These are phyloP conservation scores for Phytophthora multivora DNA, from an alignment of 352 stramenopile species.

Conservation along the genomic window DNA sequence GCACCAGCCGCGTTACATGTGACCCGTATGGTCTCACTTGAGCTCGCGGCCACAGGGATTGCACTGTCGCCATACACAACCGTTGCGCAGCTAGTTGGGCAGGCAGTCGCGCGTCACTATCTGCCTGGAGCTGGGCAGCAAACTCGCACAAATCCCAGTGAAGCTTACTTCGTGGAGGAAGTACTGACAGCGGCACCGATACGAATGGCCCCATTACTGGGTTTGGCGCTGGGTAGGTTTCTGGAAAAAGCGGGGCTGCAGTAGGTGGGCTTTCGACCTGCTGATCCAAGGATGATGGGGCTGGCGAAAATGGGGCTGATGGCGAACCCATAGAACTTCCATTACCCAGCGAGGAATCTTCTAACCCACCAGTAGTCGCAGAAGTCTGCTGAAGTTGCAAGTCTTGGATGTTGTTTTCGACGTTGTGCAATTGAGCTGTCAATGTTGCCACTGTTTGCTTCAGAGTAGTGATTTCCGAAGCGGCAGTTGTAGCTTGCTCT, in stretches of 20 bases:
- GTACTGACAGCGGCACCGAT: slow-evolving; percentile 81
- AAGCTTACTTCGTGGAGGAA: slow-evolving; percentile 83
- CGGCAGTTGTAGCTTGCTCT: slow-evolving; percentile 35
- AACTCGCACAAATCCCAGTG: slow-evolving; percentile 91
- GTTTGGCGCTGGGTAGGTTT: slow-evolving; percentile 50
- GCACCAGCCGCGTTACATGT: slow-evolving; percentile 94
- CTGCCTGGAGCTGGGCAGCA: slow-evolving; percentile 74
- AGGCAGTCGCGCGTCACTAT: slow-evolving; percentile 67
- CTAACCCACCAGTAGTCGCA: slow-evolving; percentile 18
- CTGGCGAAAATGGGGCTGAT: slow-evolving; percentile 38
- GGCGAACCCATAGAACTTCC: slow-evolving; percentile 36
- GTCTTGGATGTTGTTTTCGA: slow-evolving; percentile 51
- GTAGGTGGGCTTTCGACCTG: slow-evolving; percentile 26
- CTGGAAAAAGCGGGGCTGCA: slow-evolving; percentile 34
- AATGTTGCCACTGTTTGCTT: slow-evolving; percentile 55
- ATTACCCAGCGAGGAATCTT: slow-evolving; percentile 31
- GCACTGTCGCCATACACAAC: slow-evolving; percentile 81
- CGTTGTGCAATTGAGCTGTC: slow-evolving; percentile 43
- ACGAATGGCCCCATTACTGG: slow-evolving; percentile 80
- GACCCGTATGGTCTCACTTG: slow-evolving; percentile 98
- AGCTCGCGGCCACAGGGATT: slow-evolving; percentile 93
- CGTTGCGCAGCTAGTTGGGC: slow-evolving; percentile 79
- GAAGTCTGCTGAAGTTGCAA: slow-evolving; percentile 40
- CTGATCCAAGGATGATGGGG: slow-evolving; percentile 37
- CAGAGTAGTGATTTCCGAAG: slow-evolving; percentile 42